phyloP scores from a whole-genome alignment of 2,329 filamentous ascomycete species.

The Zymoseptoria brevis region DNA sequence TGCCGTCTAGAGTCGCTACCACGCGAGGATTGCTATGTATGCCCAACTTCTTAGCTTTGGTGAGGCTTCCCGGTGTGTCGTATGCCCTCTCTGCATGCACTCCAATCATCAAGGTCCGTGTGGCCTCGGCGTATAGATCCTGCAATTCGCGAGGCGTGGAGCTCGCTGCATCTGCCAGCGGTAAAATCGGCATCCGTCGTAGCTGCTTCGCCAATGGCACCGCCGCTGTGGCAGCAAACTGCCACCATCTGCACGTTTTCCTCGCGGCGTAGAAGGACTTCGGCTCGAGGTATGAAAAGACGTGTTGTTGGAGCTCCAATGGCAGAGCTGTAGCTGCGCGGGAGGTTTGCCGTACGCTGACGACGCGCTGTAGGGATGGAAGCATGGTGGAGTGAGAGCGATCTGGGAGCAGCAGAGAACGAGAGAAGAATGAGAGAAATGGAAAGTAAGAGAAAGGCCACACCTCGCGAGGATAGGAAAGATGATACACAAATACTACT shows the following conservation, averaged over 20 bases:
- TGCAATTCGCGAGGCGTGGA: conserved; percentile 18
- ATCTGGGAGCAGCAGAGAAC: background rate
- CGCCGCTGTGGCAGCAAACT: conserved; percentile 24
- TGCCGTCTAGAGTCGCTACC: conserved; percentile 19
- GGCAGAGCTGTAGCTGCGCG: conserved; percentile 23
- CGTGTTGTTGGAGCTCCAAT: conserved; percentile 29
- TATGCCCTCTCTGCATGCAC: conserved; percentile 17
- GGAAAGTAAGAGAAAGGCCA: background rate
- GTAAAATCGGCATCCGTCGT: conserved; percentile 24
- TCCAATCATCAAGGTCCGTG: conserved; percentile 27
- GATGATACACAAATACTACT: background rate
- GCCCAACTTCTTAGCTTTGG: conserved; percentile 11
- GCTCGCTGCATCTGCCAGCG: conserved; percentile 16
- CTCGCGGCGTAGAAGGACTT: conserved; percentile 26
- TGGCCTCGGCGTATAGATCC: conserved; percentile 23
- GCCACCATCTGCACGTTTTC: conserved; percentile 29
- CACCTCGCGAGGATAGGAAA: background rate
- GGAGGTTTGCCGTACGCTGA: conserved; percentile 13
- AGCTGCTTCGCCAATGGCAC: conserved; percentile 26
- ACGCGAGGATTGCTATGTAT: conserved; percentile 17
- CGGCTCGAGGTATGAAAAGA: conserved; percentile 27
- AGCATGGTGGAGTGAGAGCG: conserved; percentile 2
- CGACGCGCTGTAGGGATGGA: conserved; percentile 9
- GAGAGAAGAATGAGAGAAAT: background rate
- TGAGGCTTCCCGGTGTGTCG: conserved; percentile 14